phyloP scores from a whole-genome alignment of 164 flowering plant genomes.

The Magnolia officinalis region DNA sequence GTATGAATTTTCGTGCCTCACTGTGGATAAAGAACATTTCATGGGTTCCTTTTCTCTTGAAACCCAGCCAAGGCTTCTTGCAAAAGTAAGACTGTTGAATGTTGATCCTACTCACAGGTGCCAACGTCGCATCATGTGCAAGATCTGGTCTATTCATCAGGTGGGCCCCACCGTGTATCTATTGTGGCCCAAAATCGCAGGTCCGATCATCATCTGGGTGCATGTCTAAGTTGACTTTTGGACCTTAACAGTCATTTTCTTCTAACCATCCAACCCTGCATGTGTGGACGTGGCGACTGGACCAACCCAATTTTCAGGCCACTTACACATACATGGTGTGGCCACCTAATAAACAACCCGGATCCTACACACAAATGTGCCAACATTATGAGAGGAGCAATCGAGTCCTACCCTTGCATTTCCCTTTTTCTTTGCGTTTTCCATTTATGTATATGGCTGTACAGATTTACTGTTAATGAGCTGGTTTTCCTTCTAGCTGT shows the following conservation, averaged over 20 bases:
- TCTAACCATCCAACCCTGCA: not conserved
- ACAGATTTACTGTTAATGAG: slow-evolving; percentile 44
- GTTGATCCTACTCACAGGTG: not conserved
- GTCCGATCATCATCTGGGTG: no score
- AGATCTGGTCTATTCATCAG: not conserved
- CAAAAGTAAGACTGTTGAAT: not conserved
- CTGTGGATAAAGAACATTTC: slow-evolving; percentile 4
- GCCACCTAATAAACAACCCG: not conserved
- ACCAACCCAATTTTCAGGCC: no score
- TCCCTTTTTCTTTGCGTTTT: slow-evolving; percentile 44
- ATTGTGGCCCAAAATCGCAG: no score
- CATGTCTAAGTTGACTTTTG: not conserved
- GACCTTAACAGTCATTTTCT: not conserved
- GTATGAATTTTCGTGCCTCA: slow-evolving; percentile 29
- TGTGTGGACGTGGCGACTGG: no score
- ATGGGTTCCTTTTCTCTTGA: not conserved
- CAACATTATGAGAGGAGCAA: not conserved
- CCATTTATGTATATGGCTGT: slow-evolving; percentile 8
- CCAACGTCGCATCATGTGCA: not conserved
- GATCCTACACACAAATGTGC: not conserved
- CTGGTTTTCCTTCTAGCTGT: slow-evolving; percentile 31
- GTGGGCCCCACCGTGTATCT: not conserved
- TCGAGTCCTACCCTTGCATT: not conserved
- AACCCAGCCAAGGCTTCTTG: slow-evolving; percentile 9
- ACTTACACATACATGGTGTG: not conserved